Percentiles rank a stretch among this genome's conserved stretches.
These are phyloP conservation scores for Begonia loranthoides DNA, from an alignment of 306 rosid genomes.

Conservation along the genomic window DNA sequence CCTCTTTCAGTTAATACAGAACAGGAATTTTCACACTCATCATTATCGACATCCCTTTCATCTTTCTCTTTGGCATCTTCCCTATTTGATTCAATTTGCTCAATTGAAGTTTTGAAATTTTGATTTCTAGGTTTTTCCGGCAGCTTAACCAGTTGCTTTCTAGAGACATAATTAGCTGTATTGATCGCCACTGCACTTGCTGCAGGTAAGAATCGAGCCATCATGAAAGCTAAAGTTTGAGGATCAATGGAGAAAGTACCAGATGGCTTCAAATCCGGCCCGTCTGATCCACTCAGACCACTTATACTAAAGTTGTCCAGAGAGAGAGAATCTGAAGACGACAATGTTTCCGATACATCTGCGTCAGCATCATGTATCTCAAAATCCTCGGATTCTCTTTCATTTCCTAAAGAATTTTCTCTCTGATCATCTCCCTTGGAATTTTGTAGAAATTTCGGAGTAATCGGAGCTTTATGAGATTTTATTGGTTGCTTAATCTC, in stretches of 20 bases:
- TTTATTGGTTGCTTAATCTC: constrained; percentile 16
- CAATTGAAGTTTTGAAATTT: constrained; percentile 19
- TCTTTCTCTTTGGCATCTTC: constrained; percentile 33
- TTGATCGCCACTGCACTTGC: constrained; percentile 87
- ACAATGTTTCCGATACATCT: constrained; percentile 53
- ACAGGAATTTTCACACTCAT: constrained; percentile 29
- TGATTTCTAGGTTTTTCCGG: constrained; percentile 39
- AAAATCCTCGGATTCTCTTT: constrained; percentile 4
- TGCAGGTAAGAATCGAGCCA: constrained; percentile 89
- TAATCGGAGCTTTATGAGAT: constrained; percentile 18
- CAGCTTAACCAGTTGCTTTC: constrained; percentile 48
- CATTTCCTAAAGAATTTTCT: constrained; percentile 22
- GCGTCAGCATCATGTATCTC: constrained; percentile 30
- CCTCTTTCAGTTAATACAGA: constrained; percentile 56
- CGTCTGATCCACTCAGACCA: constrained; percentile 51
- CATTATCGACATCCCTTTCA: constrained; percentile 47
- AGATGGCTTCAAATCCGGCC: constrained; percentile 24
- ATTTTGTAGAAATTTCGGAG: constrained; percentile 57
- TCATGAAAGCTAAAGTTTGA: constrained; percentile 76
- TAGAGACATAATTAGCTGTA: constrained; percentile 48
- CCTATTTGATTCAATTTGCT: constrained; percentile 29
- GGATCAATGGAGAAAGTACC: constrained; percentile 49
- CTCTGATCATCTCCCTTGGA: constrained; percentile 21
- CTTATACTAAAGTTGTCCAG: constrained; percentile 60
- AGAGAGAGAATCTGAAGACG: constrained; percentile 48